A percentile compares a stretch with the other conserved stretches of the same genome.
phyloP scores from a whole-genome alignment of 2,329 filamentous ascomycete genomes.

The Hypoxylon sp. region DNA sequence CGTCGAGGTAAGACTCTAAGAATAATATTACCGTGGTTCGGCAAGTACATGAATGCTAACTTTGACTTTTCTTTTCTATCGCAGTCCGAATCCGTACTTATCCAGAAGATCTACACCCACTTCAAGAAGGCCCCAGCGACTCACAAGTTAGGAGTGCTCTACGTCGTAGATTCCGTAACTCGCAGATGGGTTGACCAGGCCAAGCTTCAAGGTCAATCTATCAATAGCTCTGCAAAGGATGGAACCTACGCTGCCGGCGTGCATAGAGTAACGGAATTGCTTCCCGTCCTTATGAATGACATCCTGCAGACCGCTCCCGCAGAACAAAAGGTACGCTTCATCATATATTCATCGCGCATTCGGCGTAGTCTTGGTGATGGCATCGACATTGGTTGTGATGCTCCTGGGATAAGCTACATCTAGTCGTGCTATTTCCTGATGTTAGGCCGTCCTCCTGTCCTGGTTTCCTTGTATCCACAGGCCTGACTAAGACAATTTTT shows the following conservation, averaged over 20 bases:
- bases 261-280: conserved; percentile 94
- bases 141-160: conserved; percentile 98
- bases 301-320: conserved; percentile 89
- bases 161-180: conserved; percentile 99
- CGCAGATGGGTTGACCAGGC: conserved; percentile 98
- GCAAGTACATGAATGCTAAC: conserved; percentile 43
- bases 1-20: conserved; percentile 79
- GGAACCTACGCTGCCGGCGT: conserved; percentile 96
- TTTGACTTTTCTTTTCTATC: conserved; percentile 43
- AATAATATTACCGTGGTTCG: conserved; percentile 27
- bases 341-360: conserved; percentile 54
- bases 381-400: conserved; percentile 41
- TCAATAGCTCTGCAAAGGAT: conserved; percentile 85
- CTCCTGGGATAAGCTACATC: conserved; percentile 43
- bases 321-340: conserved; percentile 93
- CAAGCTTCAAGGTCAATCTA: conserved; percentile 84
- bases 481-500: conserved; percentile 40
- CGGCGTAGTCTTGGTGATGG: conserved; percentile 52
- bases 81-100: conserved; percentile 93
- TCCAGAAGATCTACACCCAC: conserved; percentile 96
- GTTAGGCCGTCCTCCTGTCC: conserved; percentile 22
- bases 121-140: conserved; percentile 95
- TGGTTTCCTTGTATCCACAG: conserved; percentile 22
- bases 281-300: conserved; percentile 95
- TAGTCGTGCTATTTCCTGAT: conserved; percentile 43